Percentiles rank a stretch among this genome's conserved stretches.
These are phyloP conservation scores for Arthroderma sp. DNA, from an alignment of 2,329 filamentous ascomycete genomes.

Conservation along the genomic window DNA sequence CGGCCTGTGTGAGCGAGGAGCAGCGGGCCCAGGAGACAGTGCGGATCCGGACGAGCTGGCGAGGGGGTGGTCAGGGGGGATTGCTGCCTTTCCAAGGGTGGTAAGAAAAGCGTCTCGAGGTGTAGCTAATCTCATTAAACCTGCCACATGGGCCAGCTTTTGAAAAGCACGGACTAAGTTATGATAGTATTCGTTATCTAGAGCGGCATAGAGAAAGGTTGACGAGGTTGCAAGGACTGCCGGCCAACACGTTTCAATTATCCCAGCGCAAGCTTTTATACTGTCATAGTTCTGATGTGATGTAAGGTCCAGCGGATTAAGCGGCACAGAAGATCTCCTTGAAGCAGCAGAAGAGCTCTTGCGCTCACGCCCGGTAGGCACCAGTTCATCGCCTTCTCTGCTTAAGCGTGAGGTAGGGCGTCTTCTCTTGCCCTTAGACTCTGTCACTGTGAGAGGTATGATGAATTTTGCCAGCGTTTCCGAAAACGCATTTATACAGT, in stretches of 20 bases:
- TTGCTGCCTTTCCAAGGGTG: conserved; percentile 81
- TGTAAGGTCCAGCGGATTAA: conserved; percentile 68
- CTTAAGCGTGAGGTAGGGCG: conserved; percentile 20
- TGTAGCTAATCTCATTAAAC: conserved; percentile 67
- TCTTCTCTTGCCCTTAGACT: conserved; percentile 42
- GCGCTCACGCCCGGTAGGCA: conserved; percentile 16
- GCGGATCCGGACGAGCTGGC: conserved; percentile 12
- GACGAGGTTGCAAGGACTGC: conserved; percentile 89
- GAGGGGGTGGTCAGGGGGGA: conserved; percentile 55
- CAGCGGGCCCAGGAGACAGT: conserved; percentile 10
- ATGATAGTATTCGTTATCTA: conserved; percentile 92
- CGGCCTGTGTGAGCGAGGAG: conserved; percentile 16
- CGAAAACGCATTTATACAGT: conserved; percentile 79
- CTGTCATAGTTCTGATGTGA: conserved; percentile 58
- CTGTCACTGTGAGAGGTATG: conserved; percentile 76
- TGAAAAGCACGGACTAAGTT: conserved; percentile 84
- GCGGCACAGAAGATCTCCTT: conserved; percentile 35
- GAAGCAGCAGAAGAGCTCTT: conserved; percentile 13
- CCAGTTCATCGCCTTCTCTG: conserved; percentile 25
- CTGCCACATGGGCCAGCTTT: conserved; percentile 87
- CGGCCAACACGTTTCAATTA: conserved; percentile 90
- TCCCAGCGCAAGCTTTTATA: conserved; percentile 62
- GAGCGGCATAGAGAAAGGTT: conserved; percentile 79
- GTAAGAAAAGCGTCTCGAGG: conserved; percentile 91
- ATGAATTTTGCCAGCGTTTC: conserved; percentile 90